Percentiles rank a stretch among this genome's conserved stretches.
These are phyloP conservation scores for Wolfiporia cocos DNA, from an alignment of 1,284 basidiomycete genomes.

Conservation along the genomic window DNA sequence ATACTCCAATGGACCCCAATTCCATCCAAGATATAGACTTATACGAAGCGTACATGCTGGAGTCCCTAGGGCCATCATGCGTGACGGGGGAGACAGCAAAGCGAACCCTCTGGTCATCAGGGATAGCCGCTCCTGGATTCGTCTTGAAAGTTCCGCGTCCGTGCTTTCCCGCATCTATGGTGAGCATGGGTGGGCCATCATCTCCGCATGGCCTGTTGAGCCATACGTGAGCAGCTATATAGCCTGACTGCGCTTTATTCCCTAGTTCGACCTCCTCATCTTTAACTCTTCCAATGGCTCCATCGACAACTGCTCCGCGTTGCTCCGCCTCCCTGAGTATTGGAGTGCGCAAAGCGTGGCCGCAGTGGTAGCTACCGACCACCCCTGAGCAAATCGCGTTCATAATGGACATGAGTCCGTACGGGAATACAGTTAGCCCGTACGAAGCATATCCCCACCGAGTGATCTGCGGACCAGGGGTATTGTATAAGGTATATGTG, in stretches of 20 bases:
- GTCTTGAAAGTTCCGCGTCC: too few relatives aligned
- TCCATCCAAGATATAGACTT: not conserved
- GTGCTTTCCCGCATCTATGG: too few relatives aligned
- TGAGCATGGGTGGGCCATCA: too few relatives aligned
- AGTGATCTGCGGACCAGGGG: not conserved
- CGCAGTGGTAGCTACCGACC: slow-evolving; percentile 4
- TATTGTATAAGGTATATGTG: not conserved
- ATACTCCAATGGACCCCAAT: not conserved
- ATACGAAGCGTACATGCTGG: not conserved
- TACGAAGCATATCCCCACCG: slow-evolving; percentile 7
- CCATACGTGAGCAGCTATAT: too few relatives aligned
- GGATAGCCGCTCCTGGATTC: too few relatives aligned
- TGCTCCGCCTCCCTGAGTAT: slow-evolving; percentile 5
- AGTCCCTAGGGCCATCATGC: not conserved
- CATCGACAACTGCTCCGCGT: not conserved
- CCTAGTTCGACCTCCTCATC: too few relatives aligned
- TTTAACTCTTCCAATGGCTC: slow-evolving; percentile 1
- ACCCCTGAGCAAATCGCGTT: slow-evolving; percentile 1
- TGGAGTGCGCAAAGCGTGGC: slow-evolving; percentile 3
- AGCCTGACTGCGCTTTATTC: too few relatives aligned
- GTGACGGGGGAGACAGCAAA: not conserved
- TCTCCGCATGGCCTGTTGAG: too few relatives aligned
- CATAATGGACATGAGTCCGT: slow-evolving; percentile 6
- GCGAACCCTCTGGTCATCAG: not conserved
- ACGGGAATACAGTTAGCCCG: slow-evolving; percentile 5